Evolutionary conservation across 106 monocot species (phyloP).

Genomic region (Dendrobium catenatum): DNA sequence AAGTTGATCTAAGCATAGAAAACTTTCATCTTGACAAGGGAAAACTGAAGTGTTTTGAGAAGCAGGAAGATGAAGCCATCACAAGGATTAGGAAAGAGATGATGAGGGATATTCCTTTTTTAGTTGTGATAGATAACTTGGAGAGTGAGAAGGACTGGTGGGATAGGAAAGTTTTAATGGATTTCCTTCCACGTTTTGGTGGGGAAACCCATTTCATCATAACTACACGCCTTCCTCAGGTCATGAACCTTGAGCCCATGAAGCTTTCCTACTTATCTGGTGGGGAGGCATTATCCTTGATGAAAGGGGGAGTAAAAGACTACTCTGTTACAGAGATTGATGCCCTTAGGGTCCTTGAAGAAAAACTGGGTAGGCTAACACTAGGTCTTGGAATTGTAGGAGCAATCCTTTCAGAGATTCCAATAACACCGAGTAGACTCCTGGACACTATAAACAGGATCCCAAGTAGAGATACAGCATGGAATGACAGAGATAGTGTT

Average conservation of each 20-base stretch:
- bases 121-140: constrained; percentile 83
- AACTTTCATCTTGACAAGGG: constrained; percentile 52
- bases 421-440: constrained; percentile 77
- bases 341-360: constrained; percentile 74
- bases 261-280: constrained; percentile 86
- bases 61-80: constrained; percentile 88
- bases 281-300: constrained; percentile 73
- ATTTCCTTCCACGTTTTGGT: constrained; percentile 80
- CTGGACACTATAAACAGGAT: constrained; percentile 81
- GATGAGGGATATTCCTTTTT: constrained; percentile 68
- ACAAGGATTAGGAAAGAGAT: constrained; percentile 69
- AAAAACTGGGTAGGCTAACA: constrained; percentile 77
- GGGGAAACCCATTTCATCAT: constrained; percentile 89
- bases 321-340: constrained; percentile 66
- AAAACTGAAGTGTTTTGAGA: constrained; percentile 67
- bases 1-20: constrained; percentile 57
- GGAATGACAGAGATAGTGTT: constrained; percentile 40
- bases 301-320: constrained; percentile 74
- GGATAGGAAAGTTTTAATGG: constrained; percentile 67
- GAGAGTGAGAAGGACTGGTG: constrained; percentile 96
- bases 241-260: constrained; percentile 86
- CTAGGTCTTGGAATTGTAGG: constrained; percentile 75
- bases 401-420: constrained; percentile 74
- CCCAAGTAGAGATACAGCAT: constrained; percentile 35
- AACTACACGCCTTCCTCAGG: constrained; percentile 63